These are phyloP conservation scores for Aspergillus candidus DNA, from an alignment of 2,329 filamentous ascomycete species.

Conservation along the genomic window DNA sequence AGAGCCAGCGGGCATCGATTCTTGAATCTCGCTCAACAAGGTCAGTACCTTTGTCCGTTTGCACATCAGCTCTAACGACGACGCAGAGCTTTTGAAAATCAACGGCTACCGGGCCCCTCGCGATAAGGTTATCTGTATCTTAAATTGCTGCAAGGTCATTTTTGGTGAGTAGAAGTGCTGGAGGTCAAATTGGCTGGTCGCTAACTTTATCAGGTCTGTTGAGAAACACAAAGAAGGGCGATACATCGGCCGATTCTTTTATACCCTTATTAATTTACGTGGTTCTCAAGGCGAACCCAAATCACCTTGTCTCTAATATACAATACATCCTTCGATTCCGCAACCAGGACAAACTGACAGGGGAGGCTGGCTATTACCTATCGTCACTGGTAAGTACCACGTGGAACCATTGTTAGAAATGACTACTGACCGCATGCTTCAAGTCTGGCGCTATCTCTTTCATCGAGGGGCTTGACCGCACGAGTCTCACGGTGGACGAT, in stretches of 20 bases:
- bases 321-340: constrained; percentile 96
- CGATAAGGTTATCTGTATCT: constrained; percentile 96
- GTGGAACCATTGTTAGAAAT: neutral
- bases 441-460: constrained; percentile 78
- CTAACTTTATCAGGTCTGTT: constrained; percentile 57
- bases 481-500: constrained; percentile 84
- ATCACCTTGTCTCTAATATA: constrained; percentile 93
- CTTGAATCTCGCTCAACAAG: constrained; percentile 80
- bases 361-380: constrained; percentile 97
- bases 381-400: constrained; percentile 67
- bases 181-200: too few species aligned
- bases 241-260: constrained; percentile 94
- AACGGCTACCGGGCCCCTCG: constrained; percentile 93
- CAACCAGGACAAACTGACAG: constrained; percentile 92
- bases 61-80: constrained; percentile 17
- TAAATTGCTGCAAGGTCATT: constrained; percentile 99
- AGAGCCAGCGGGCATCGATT: constrained; percentile 85
- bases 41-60: constrained; percentile 35
- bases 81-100: constrained; percentile 84
- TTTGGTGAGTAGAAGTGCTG: constrained; percentile 59
- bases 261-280: constrained; percentile 94
- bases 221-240: constrained; percentile 76
- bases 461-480: constrained; percentile 92
- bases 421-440: constrained; percentile 3
- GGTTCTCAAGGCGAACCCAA: constrained; percentile 87